phyloP scores from a whole-genome alignment of 208 protist species.

The Trichomonas tenax region DNA sequence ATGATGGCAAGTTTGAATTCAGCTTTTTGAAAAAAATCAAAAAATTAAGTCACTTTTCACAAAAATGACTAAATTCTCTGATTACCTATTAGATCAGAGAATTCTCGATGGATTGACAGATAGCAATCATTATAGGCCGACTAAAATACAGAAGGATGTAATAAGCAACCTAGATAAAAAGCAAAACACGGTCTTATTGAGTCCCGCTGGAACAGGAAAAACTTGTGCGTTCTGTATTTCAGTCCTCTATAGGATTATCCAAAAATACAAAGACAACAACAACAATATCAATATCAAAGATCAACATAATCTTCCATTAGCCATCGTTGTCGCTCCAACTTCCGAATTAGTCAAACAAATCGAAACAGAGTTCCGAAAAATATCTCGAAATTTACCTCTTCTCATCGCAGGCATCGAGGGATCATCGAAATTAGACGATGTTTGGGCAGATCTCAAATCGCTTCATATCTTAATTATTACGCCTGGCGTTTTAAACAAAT shows the following conservation, averaged over 20 bases:
- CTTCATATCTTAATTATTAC: background rate
- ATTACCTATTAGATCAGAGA: background rate
- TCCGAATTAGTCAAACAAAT: background rate
- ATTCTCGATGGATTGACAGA: background rate
- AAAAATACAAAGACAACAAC: background rate
- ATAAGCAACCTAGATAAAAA: background rate
- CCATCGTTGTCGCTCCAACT: background rate
- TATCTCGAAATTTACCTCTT: background rate
- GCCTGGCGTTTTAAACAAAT: background rate
- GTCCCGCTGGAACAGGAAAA: background rate
- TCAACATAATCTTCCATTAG: background rate
- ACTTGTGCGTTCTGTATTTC: background rate
- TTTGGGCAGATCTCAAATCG: background rate
- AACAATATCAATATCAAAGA: background rate
- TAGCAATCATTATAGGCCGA: background rate
- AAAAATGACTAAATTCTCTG: background rate
- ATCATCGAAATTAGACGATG: background rate
- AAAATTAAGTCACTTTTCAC: no score
- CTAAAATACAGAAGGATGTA: background rate
- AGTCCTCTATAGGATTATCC: background rate
- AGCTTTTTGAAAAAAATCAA: no score
- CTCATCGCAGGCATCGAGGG: background rate
- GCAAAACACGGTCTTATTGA: background rate
- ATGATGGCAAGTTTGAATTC: no score
- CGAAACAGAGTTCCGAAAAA: background rate